phyloP scores from a whole-genome alignment of 225 moss, liverwort and hornwort genomes.

The Physcomitrium patens region DNA sequence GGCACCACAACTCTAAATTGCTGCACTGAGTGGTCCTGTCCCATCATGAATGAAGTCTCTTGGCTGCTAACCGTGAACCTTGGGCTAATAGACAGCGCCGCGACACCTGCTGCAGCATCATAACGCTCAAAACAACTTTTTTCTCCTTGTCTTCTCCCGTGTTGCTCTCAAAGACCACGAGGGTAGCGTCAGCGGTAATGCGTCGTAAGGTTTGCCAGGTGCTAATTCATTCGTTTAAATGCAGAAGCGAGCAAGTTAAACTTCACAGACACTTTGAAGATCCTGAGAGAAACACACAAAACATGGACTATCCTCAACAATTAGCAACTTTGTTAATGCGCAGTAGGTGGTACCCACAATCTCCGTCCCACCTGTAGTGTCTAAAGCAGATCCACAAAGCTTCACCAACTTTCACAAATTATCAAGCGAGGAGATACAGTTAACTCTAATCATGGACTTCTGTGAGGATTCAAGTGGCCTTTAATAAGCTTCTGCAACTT shows the following conservation, averaged over 20 bases:
- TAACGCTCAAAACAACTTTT: too few species aligned
- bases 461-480: not conserved
- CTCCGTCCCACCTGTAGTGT: not conserved
- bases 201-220: not conserved
- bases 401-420: not conserved
- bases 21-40: not conserved
- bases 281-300: not conserved
- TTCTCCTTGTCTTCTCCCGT: not conserved
- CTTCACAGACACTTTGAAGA: not conserved
- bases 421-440: not conserved
- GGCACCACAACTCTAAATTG: not conserved
- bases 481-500: not conserved
- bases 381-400: not conserved
- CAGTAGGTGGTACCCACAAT: not conserved
- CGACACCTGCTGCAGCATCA: not conserved
- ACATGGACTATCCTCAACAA: not conserved
- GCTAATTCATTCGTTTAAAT: not conserved
- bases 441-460: too few species aligned
- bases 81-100: not conserved
- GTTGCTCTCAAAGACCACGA: slow-evolving; percentile 6
- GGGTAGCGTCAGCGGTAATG: not conserved
- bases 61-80: not conserved
- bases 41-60: not conserved
- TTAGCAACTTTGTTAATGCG: not conserved
- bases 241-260: not conserved